Conservation (phyloP, 192 early-diverging fungal species). For the Entophlyctis helioformis region DNA sequence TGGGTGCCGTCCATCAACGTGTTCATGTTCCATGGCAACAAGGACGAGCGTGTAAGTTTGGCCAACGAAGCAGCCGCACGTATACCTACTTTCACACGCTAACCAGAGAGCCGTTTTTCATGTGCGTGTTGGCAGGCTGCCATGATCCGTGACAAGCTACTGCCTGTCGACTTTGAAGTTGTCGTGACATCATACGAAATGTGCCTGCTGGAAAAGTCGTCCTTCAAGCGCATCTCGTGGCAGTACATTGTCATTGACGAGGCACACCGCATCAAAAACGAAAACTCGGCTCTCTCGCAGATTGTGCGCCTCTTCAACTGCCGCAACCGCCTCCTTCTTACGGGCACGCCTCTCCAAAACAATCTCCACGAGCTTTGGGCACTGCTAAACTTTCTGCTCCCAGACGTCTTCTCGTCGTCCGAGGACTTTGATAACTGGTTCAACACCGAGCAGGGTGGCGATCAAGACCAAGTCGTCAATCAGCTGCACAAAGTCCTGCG, state of each 20-base stretch:
- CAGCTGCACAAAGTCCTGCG: conserved; percentile 64
- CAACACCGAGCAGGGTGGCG: conserved; percentile 54
- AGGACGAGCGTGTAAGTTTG: conserved; percentile 60
- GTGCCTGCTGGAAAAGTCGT: conserved; percentile 78
- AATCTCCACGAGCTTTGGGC: conserved; percentile 99
- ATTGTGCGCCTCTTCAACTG: conserved; percentile 87
- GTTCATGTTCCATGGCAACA: conserved; percentile 85
- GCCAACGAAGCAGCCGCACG: no score
- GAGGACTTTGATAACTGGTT: conserved; percentile 97
- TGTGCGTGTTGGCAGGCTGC: no score
- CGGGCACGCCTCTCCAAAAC: conserved; percentile 95
- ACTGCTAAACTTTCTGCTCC: conserved; percentile 90
- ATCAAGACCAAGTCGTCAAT: conserved; percentile 61
- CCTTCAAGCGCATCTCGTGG: conserved; percentile 69
- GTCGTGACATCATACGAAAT: conserved; percentile 97
- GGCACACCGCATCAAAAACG: conserved; percentile 76
- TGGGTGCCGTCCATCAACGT: conserved; percentile 86
- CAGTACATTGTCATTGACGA: conserved; percentile 71
- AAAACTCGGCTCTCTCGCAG: conserved; percentile 89
- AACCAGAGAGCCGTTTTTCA: no score
- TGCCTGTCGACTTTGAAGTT: conserved; percentile 59
- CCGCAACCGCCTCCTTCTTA: conserved; percentile 78
- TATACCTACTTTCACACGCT: no score
- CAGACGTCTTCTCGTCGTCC: conserved; percentile 89
- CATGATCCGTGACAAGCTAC: conserved; percentile 19